Evolutionary conservation across 2,329 filamentous ascomycete genomes (phyloP).

Genomic region (Macrophomina pseudophaseolina): DNA sequence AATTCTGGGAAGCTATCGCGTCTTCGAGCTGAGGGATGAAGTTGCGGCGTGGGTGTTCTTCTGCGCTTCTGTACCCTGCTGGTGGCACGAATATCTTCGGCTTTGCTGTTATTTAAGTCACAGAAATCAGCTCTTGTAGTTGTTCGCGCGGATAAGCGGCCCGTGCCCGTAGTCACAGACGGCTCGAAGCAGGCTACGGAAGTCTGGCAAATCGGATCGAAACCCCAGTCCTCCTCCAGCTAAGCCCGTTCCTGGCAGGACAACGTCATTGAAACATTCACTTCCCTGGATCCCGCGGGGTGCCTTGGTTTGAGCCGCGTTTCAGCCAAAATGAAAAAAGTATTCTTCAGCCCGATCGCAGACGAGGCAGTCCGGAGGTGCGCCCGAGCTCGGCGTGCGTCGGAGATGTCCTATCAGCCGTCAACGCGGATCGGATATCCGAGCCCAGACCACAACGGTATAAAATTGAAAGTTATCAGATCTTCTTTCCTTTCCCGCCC

Average conservation of each 20-base stretch:
- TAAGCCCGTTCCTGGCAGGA: not conserved
- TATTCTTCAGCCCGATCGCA: not conserved
- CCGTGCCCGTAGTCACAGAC: no score
- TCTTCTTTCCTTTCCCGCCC: not conserved
- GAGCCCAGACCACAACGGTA: not conserved
- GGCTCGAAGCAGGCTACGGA: not conserved
- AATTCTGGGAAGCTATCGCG: no score
- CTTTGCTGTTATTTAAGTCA: no score
- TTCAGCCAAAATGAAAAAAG: not conserved
- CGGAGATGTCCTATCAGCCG: slow-evolving; percentile 18
- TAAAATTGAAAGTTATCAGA: slow-evolving; percentile 7
- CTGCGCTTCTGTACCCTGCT: no score
- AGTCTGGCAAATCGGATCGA: not conserved
- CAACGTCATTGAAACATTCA: not conserved
- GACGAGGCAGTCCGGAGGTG: not conserved
- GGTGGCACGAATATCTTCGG: no score
- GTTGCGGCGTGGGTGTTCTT: no score
- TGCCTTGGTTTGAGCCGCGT: slow-evolving; percentile 8
- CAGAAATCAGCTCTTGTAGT: no score
- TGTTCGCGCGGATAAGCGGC: no score
- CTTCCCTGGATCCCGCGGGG: not conserved
- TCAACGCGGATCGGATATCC: not conserved
- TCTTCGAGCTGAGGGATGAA: no score
- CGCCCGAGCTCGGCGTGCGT: not conserved
- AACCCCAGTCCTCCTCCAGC: not conserved